A percentile compares a stretch with the other conserved stretches of the same genome.
These are phyloP conservation scores for Metarhizium album DNA, from an alignment of 2,329 filamentous ascomycete species.

Conservation along the genomic window DNA sequence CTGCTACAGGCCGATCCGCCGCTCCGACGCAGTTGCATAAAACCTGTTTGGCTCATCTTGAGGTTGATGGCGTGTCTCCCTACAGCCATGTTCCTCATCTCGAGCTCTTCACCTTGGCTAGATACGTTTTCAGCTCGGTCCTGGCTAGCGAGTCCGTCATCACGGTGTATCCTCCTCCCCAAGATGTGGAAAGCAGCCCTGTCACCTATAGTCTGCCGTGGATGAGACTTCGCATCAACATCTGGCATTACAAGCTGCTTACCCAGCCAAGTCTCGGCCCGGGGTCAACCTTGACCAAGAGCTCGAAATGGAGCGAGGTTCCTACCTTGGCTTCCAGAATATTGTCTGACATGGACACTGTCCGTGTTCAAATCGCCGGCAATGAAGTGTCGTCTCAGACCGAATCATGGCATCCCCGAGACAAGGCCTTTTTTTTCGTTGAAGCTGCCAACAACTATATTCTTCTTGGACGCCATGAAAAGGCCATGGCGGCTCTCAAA, in stretches of 20 bases:
- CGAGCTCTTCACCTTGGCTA: slow-evolving; percentile 71
- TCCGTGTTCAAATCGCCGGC: slow-evolving; percentile 28
- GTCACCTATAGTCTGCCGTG: slow-evolving; percentile 42
- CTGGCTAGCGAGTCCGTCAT: slow-evolving; percentile 13
- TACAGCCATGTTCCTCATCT: slow-evolving; percentile 78
- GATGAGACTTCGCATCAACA: slow-evolving; percentile 59
- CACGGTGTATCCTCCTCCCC: slow-evolving; percentile 16
- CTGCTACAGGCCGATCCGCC: slow-evolving; percentile 1
- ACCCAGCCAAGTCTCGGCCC: slow-evolving; percentile 44
- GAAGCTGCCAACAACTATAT: slow-evolving; percentile 78
- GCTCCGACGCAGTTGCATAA: slow-evolving; percentile 34
- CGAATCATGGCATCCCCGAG: slow-evolving; percentile 31
- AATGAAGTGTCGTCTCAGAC: slow-evolving; percentile 26
- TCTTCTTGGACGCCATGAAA: slow-evolving; percentile 69
- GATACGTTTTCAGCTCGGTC: slow-evolving; percentile 31
- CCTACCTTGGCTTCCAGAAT: slow-evolving; percentile 43
- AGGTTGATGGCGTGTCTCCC: slow-evolving; percentile 74
- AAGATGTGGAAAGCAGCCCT: slow-evolving; percentile 29
- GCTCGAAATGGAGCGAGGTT: slow-evolving; percentile 48
- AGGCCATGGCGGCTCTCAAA: slow-evolving; percentile 60
- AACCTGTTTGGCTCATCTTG: slow-evolving; percentile 55
- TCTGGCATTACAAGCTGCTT: slow-evolving; percentile 54
- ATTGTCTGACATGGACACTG: slow-evolving; percentile 28
- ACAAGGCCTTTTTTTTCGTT: slow-evolving; percentile 61
- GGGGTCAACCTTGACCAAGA: slow-evolving; percentile 44